Evolutionary conservation across 2,329 filamentous ascomycete genomes (phyloP).

Genomic region (Stemphylium beticola): DNA sequence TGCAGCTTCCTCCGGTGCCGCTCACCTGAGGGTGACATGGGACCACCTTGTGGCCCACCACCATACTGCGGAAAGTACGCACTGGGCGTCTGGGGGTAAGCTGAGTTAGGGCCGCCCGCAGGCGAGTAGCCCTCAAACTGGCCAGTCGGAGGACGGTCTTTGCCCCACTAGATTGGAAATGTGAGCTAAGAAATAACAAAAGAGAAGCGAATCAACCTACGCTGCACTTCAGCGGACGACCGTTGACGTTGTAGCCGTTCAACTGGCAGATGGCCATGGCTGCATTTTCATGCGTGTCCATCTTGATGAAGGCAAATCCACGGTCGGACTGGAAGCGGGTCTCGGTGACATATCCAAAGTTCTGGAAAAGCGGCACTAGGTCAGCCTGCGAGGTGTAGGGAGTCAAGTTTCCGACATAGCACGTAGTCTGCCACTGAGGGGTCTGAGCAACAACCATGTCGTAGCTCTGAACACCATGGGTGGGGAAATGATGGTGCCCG

Average conservation of each 20-base stretch:
- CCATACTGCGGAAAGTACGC: conserved; percentile 94
- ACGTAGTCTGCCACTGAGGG: conserved; percentile 96
- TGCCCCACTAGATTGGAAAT: conserved; percentile 79
- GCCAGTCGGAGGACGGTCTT: conserved; percentile 90
- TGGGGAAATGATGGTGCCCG: conserved; percentile 96
- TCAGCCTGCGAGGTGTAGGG: conserved; percentile 98
- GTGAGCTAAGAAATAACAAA: conserved; percentile 34
- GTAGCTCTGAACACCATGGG: conserved; percentile 94
- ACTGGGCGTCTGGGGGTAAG: conserved; percentile 78
- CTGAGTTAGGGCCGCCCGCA: conserved; percentile 73
- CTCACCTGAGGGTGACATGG: conserved; percentile 66
- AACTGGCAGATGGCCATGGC: conserved; percentile 98
- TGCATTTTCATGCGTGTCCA: conserved; percentile 97
- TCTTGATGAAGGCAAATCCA: conserved; percentile 98
- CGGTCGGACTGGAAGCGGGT: conserved; percentile 97
- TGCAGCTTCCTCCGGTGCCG: conserved; percentile 44
- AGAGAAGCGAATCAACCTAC: conserved; percentile 65
- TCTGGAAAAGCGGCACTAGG: conserved; percentile 96
- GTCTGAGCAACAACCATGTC: conserved; percentile 97
- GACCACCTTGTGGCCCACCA: conserved; percentile 62
- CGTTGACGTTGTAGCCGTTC: conserved; percentile 97
- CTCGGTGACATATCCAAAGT: conserved; percentile 97
- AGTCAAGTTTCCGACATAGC: conserved; percentile 96
- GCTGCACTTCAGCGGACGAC: conserved; percentile 95
- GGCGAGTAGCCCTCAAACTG: conserved; percentile 84